Evolutionary conservation across 371 early-diverging fungal genomes (phyloP), one percentile per base, ranked within the genome.

Genomic region (Mortierella sp.): DNA sequence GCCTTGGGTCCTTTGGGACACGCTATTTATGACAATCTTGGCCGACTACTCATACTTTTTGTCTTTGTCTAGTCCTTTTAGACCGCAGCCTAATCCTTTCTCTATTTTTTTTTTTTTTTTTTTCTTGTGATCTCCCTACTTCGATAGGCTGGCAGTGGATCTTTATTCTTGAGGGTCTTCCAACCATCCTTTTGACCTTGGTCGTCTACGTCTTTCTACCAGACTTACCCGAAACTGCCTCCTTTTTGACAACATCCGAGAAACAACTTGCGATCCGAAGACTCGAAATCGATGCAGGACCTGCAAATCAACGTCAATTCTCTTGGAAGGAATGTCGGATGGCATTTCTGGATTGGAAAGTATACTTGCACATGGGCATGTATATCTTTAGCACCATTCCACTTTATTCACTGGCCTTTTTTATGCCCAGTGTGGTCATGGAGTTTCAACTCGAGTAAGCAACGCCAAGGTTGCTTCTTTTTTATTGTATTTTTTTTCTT

Each of bases 71-170:
- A 5, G 50, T 50, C 50, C 14, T 21, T 4, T 50, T 50, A 5
- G 50, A 14, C 51, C 57, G 29, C 30, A 57, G 15, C 4, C 30
- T 57, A 30, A 59, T 44, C 16, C 3, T 26, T 19, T 48, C n/a
- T n/a, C n/a, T n/a, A n/a, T n/a, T n/a, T n/a, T n/a, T n/a, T n/a
- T n/a, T n/a, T n/a, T n/a, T n/a, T 45, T 29, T 25, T 15, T 46
- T 18, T 14, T 0, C 29, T 60, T 25, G 16, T 1, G 62, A 46
- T 46, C 65, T 15, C 61, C 56, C 30, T 67, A 66, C 48, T 83
- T 9, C 82, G 44, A 29, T 44, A 66, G 72, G 85, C 81, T 90
- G 90, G 90, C 85, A 87, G 60, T 90, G 89, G 85, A 70, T 90
- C 30, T 89, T 89, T 64, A 72, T 89, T 4, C 81, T 89, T 55